These are phyloP conservation scores for Cunninghamia lanceolata DNA, from an alignment of 75 land plant species.

Conservation along the genomic window DNA sequence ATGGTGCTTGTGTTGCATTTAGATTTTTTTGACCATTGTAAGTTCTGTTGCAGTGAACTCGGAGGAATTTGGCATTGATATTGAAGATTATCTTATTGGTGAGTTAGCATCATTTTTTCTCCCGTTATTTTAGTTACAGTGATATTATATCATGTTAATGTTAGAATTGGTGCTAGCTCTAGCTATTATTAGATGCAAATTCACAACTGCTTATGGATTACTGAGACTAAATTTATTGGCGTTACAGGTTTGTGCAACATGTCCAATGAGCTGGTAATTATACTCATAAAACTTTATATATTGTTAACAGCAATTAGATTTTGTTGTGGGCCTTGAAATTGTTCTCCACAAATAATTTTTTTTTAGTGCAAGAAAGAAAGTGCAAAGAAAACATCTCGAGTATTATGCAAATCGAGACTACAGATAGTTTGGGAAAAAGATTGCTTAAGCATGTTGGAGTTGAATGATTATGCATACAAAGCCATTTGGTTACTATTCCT, in stretches of 20 bases:
- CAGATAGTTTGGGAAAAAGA: background rate
- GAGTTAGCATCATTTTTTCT: constrained; percentile 12
- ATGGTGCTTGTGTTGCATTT: background rate
- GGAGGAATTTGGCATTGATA: constrained; percentile 65
- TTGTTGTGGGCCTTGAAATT: constrained; percentile 1
- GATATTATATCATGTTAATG: background rate
- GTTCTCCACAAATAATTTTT: background rate
- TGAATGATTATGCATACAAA: background rate
- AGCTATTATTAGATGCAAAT: constrained; percentile 4
- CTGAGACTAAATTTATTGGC: constrained; percentile 12
- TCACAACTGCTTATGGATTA: background rate
- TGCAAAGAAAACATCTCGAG: background rate
- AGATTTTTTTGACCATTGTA: background rate
- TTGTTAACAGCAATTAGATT: background rate
- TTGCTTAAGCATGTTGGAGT: background rate
- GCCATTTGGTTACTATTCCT: background rate
- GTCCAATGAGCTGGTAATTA: constrained; percentile 89
- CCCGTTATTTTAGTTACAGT: background rate
- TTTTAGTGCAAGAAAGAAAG: background rate
- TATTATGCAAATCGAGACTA: background rate
- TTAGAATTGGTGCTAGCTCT: background rate
- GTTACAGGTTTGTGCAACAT: constrained; percentile 86
- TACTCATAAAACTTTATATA: background rate
- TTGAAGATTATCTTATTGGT: constrained; percentile 93
- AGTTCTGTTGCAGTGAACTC: constrained; percentile 45